phyloP scores from a whole-genome alignment of 2,329 filamentous ascomycete species.

The Tolypocladium pustulatum region DNA sequence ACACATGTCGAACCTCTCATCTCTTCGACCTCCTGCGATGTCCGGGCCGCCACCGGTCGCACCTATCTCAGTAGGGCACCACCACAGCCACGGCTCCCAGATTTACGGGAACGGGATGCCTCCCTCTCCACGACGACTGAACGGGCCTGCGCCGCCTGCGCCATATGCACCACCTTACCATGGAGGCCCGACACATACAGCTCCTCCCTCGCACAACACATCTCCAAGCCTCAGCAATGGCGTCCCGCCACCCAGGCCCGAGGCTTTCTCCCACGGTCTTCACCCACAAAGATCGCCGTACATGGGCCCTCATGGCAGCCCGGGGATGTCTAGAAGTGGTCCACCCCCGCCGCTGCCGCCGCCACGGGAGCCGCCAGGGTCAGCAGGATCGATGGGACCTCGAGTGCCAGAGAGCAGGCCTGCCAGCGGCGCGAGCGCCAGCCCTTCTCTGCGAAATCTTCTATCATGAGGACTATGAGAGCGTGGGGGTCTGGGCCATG shows the following conservation, averaged over 20 bases:
- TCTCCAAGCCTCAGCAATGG: slow-evolving; percentile 23
- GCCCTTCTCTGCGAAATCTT: slow-evolving; percentile 64
- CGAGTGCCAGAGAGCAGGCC: slow-evolving; percentile 31
- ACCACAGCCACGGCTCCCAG: slow-evolving; percentile 19
- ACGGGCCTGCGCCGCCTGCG: slow-evolving; percentile 28
- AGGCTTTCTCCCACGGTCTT: slow-evolving; percentile 28
- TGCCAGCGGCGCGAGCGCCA: slow-evolving; percentile 62
- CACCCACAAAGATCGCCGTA: slow-evolving; percentile 30
- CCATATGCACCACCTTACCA: slow-evolving; percentile 29
- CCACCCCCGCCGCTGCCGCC: slow-evolving; percentile 14
- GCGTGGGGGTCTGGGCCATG: not conserved
- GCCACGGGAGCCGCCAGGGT: slow-evolving; percentile 14
- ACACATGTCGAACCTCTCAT: slow-evolving; percentile 24
- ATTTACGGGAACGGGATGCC: slow-evolving; percentile 33
- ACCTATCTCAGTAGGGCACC: slow-evolving; percentile 29
- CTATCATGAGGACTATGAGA: slow-evolving; percentile 39
- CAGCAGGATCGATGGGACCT: slow-evolving; percentile 12
- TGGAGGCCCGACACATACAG: slow-evolving; percentile 13
- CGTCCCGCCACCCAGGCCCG: slow-evolving; percentile 19
- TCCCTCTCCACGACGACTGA: slow-evolving; percentile 35
- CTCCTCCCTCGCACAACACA: slow-evolving; percentile 13
- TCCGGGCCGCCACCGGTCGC: slow-evolving; percentile 30
- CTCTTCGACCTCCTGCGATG: slow-evolving; percentile 39
- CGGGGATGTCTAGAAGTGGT: slow-evolving; percentile 31
- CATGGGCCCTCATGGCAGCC: slow-evolving; percentile 33